Conservation (phyloP, 1,139 yeast species). For the Taiozyma sp. region DNA sequence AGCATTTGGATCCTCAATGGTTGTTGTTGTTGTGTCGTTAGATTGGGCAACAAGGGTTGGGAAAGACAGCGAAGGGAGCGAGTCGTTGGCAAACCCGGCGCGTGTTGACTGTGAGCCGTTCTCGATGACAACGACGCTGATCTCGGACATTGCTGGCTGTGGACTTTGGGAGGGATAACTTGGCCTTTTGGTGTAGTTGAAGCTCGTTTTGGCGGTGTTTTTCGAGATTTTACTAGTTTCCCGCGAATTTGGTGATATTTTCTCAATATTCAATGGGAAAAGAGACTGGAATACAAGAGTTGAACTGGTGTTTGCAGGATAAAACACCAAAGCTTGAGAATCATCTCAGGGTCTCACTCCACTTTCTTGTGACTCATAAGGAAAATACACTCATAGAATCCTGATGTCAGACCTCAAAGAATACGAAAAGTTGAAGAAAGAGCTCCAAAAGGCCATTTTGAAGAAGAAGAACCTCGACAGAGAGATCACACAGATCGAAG, state of each 20-base stretch:
- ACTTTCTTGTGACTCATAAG: too few relatives aligned
- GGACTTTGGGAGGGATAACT: background rate
- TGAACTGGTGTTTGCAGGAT: too few relatives aligned
- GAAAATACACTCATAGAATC: too few relatives aligned
- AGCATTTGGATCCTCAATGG: conserved; percentile 31
- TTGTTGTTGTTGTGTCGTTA: conserved; percentile 14
- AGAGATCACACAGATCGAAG: conserved; percentile 61
- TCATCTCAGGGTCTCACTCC: too few relatives aligned
- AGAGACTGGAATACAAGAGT: background rate
- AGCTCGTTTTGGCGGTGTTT: background rate
- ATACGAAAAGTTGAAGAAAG: conserved; percentile 63
- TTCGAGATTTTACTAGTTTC: background rate
- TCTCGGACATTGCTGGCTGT: conserved; percentile 16
- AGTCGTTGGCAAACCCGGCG: conserved; percentile 67
- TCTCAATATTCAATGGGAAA: background rate
- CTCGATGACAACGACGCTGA: conserved; percentile 64
- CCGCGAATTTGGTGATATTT: background rate
- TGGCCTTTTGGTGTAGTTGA: background rate
- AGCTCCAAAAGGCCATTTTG: conserved; percentile 58
- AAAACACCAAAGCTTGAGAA: too few relatives aligned
- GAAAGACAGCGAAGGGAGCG: conserved; percentile 53
- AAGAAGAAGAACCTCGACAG: conserved; percentile 63
- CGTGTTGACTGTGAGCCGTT: conserved; percentile 60
- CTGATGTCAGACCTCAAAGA: conserved; percentile 32
- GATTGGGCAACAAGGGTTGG: conserved; percentile 46